Percentiles rank a stretch among this genome's conserved stretches.
Evolutionary conservation across 805 yeast species (phyloP).

Genomic region (Wickerhamomyces canadensis): DNA sequence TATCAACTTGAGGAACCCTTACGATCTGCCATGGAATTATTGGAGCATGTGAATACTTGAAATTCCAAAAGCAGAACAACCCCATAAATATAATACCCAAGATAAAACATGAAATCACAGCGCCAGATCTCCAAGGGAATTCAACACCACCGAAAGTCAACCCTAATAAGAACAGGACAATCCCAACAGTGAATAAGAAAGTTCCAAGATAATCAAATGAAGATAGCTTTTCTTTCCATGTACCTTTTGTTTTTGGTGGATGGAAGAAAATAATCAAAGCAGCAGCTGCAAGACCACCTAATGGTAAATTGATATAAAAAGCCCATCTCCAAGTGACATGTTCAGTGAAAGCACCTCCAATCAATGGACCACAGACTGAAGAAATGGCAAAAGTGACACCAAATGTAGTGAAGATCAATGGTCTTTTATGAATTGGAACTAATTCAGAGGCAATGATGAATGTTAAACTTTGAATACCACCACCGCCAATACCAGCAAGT

Average conservation of each 20-base stretch:
- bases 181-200: slow-evolving; percentile 34
- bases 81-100: slow-evolving; percentile 37
- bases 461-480: slow-evolving; percentile 55
- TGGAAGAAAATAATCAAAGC: slow-evolving; percentile 36
- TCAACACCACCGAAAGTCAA: slow-evolving; percentile 50
- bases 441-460: slow-evolving; percentile 51
- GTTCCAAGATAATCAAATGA: slow-evolving; percentile 48
- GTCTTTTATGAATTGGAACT: slow-evolving; percentile 28
- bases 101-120: slow-evolving; percentile 42
- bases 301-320: slow-evolving; percentile 63
- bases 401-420: slow-evolving; percentile 16
- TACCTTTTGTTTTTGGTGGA: slow-evolving; percentile 43
- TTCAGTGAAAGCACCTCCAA: slow-evolving; percentile 62
- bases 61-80: slow-evolving; percentile 35
- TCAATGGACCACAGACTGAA: slow-evolving; percentile 53
- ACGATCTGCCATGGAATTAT: slow-evolving; percentile 40
- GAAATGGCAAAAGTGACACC: slow-evolving; percentile 40
- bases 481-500: slow-evolving; percentile 67
- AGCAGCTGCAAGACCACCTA: slow-evolving; percentile 47
- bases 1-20: slow-evolving; percentile 28
- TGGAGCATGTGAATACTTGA: slow-evolving; percentile 38
- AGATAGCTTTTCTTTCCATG: slow-evolving; percentile 31
- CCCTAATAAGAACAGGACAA: slow-evolving; percentile 42
- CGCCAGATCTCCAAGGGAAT: slow-evolving; percentile 50
- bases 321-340: slow-evolving; percentile 73